Evolutionary conservation across 1,139 yeast genomes (phyloP).

Genomic region (Candida sojae): DNA sequence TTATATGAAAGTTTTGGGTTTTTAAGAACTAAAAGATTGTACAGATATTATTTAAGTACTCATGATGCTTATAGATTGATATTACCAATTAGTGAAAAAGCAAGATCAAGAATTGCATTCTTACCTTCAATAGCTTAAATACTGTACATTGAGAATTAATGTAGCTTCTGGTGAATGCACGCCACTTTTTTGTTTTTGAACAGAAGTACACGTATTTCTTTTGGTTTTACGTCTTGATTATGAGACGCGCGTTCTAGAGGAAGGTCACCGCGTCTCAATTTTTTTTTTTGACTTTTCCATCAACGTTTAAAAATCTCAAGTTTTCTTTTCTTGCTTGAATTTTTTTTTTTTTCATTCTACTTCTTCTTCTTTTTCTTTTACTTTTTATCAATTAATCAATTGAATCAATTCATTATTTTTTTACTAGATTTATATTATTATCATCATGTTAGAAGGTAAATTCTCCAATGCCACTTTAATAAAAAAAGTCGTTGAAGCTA

Average conservation of each 20-base stretch:
- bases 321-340: background rate
- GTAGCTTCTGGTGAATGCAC: background rate
- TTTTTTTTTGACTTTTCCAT: background rate
- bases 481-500: conserved; percentile 89
- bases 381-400: background rate
- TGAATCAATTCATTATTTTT: background rate
- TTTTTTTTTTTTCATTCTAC: background rate
- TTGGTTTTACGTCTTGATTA: background rate
- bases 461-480: conserved; percentile 90
- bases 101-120: conserved; percentile 35
- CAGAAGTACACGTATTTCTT: background rate
- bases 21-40: conserved; percentile 74
- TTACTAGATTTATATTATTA: background rate
- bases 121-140: conserved; percentile 18
- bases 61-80: conserved; percentile 90
- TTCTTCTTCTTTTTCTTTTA: conserved; percentile 3
- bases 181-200: background rate
- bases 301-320: background rate
- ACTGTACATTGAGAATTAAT: background rate
- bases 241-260: too few species aligned
- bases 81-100: conserved; percentile 33
- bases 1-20: conserved; percentile 90
- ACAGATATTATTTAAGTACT: conserved; percentile 84
- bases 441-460: conserved; percentile 90
- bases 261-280: background rate